Evolutionary conservation across 495 filamentous ascomycete genomes (phyloP).

Genomic region (Penicillium dipodomyicola): DNA sequence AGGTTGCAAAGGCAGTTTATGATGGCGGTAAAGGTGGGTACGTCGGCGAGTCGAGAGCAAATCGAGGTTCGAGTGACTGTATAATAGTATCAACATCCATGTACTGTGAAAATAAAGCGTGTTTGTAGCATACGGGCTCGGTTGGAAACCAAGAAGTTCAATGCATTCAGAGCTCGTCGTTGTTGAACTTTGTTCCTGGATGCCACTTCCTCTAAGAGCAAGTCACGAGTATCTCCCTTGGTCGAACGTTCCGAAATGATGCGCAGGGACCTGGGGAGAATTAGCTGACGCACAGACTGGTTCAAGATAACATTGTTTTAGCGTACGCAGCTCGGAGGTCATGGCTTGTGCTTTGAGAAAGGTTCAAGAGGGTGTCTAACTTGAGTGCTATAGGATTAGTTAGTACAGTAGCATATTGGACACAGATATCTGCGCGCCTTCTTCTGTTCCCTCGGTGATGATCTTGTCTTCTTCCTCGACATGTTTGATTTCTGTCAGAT

Average conservation of each 20-base stretch:
- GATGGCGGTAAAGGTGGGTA: constrained; percentile 41
- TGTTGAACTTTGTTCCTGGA: constrained; percentile 35
- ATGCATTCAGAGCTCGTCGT: constrained; percentile 41
- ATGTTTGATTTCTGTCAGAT: constrained; percentile 49
- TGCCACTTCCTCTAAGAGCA: constrained; percentile 43
- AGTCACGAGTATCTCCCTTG: constrained; percentile 40
- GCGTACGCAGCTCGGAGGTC: constrained; percentile 53
- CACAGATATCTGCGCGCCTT: constrained; percentile 30
- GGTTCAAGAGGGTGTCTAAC: constrained; percentile 48
- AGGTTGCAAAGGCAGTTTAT: constrained; percentile 50
- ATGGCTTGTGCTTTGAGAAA: constrained; percentile 49
- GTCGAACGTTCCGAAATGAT: constrained; percentile 50
- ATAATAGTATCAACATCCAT: constrained; percentile 11
- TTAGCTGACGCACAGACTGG: constrained; percentile 11
- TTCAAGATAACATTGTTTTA: neutral
- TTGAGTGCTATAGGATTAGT: constrained; percentile 41
- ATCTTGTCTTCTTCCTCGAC: constrained; percentile 46
- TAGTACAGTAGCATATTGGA: neutral
- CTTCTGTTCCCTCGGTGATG: constrained; percentile 48
- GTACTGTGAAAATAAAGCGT: neutral
- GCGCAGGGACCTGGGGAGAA: constrained; percentile 39
- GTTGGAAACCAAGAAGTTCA: constrained; percentile 45
- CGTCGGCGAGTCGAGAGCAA: constrained; percentile 38
- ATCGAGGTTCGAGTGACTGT: constrained; percentile 43
- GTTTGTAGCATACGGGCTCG: constrained; percentile 37